Evolutionary conservation across 768 basidiomycete genomes (phyloP).

Genomic region (Mrakia frigida): DNA sequence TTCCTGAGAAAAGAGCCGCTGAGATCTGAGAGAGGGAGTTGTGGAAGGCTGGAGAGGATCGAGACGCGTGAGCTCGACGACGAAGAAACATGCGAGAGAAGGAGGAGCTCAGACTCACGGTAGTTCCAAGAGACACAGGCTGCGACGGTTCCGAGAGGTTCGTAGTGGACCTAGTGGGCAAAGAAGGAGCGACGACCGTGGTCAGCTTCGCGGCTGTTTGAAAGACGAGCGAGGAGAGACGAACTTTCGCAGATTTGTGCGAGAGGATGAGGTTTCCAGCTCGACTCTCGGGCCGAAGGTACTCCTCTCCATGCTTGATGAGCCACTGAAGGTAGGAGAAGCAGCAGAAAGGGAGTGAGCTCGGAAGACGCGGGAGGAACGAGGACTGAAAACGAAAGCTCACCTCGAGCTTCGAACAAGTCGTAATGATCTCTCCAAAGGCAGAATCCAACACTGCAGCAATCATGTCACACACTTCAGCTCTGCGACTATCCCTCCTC

Average conservation of each 20-base stretch:
- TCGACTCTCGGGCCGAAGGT: conserved; percentile 67
- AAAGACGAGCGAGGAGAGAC: not conserved
- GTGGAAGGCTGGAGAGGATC: conserved; percentile 63
- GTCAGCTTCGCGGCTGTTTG: too few species aligned
- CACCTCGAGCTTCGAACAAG: conserved; percentile 64
- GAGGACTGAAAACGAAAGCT: not conserved
- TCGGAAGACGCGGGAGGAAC: not conserved
- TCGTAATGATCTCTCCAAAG: conserved; percentile 90
- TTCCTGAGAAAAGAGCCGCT: conserved; percentile 73
- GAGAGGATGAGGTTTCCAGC: conserved; percentile 58
- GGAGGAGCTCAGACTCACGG: conserved; percentile 51
- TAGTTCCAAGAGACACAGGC: conserved; percentile 88
- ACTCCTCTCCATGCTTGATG: conserved; percentile 73
- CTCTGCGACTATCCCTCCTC: too few species aligned
- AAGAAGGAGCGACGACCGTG: too few species aligned
- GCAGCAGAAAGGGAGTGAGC: too few species aligned
- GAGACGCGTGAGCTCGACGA: not conserved
- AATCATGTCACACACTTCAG: not conserved
- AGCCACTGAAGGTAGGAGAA: conserved; percentile 69
- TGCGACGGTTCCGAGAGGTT: conserved; percentile 86
- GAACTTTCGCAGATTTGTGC: conserved; percentile 56
- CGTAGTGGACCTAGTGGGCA: conserved; percentile 55
- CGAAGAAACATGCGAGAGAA: not conserved
- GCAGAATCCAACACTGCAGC: conserved; percentile 80
- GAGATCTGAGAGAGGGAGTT: conserved; percentile 92